Evolutionary conservation across 2,329 filamentous ascomycete genomes (phyloP), one percentile per base, ranked within the genome.

Genomic region (Coniochaeta sp.): DNA sequence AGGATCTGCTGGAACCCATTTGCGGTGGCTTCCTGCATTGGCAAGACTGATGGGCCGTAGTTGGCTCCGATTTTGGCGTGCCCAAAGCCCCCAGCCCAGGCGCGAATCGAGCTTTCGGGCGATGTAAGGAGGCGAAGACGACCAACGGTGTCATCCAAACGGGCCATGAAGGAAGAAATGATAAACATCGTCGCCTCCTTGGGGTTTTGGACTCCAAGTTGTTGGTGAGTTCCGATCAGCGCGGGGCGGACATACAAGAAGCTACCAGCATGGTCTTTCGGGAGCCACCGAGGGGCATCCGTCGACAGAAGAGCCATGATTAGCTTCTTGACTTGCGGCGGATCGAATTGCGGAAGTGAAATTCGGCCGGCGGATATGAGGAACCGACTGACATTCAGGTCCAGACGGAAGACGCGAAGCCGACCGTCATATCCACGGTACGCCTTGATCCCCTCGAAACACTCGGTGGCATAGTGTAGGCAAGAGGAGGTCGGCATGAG

Each of bases 41-140:
- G 90, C 58, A 91, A 80, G 58, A 97, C 81, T 19, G 85, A 87
- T 19, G 93, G 93, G 0, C 93, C 93, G 73, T 96, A 97, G 79
- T 96, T 97, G 62, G 93, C 93, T 59, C 93, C 93, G 34, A 97
- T n/a, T n/a, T 97, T 97, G 62, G 92, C 91, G 70, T 89, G 93
- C 1, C 93, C 93, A 72, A 96, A 96, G 10, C 93, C 93, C 62
- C 93, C 93, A 22, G 91, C 91, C 93, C 93, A 97, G 14, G 93
- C 92, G 65, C 93, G 88, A 60, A 96, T 87, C 79, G 88, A 90
- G 73, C 96, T 90, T 65, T 93, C n/a, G n/a, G n/a, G n/a, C n/a
- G n/a, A n/a, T n/a, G n/a, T n/a, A n/a, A 86, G 84, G 54, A 96
- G 83, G 67, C 84, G 88, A 79, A 96, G 81, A 64, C 85, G 85